phyloP scores from a whole-genome alignment of 257 asterid species.

The Scutellaria barbata region DNA sequence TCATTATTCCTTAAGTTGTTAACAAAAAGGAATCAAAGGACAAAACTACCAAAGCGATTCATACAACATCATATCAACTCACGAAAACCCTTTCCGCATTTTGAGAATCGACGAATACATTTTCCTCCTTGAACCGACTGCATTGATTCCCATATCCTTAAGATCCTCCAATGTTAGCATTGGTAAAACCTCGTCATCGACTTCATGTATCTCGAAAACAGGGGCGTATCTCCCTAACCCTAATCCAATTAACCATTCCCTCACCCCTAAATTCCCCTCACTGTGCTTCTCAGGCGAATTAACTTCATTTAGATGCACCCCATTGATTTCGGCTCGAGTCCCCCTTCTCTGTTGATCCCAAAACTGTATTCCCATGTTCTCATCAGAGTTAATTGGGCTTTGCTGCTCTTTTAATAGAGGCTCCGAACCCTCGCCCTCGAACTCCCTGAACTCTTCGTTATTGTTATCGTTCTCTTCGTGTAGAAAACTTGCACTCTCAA shows the following conservation, averaged over 20 bases:
- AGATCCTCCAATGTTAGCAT: conserved; percentile 91
- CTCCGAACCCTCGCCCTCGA: conserved; percentile 66
- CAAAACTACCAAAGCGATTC: conserved; percentile 46
- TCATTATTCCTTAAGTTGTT: conserved; percentile 48
- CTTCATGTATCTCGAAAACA: conserved; percentile 86
- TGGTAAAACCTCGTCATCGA: conserved; percentile 83
- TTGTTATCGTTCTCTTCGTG: conserved; percentile 57
- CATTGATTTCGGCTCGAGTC: conserved; percentile 56
- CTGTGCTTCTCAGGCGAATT: conserved; percentile 59
- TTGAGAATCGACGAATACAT: conserved; percentile 73
- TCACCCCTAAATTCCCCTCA: conserved; percentile 59
- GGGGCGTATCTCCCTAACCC: conserved; percentile 81
- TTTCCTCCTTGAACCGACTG: conserved; percentile 89
- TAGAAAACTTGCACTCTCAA: conserved; percentile 45
- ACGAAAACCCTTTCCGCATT: conserved; percentile 72
- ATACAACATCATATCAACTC: conserved; percentile 44
- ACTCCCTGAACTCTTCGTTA: conserved; percentile 58
- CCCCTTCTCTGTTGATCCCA: conserved; percentile 78
- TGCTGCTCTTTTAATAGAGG: conserved; percentile 64
- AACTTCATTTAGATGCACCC: conserved; percentile 53
- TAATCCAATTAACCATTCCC: conserved; percentile 86
- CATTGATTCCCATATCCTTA: conserved; percentile 91
- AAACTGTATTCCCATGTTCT: conserved; percentile 76
- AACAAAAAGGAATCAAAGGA: conserved; percentile 32
- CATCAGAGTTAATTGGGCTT: conserved; percentile 74